phyloP scores from a whole-genome alignment of 2,329 filamentous ascomycete species.

The Neonectria neomacrospora region DNA sequence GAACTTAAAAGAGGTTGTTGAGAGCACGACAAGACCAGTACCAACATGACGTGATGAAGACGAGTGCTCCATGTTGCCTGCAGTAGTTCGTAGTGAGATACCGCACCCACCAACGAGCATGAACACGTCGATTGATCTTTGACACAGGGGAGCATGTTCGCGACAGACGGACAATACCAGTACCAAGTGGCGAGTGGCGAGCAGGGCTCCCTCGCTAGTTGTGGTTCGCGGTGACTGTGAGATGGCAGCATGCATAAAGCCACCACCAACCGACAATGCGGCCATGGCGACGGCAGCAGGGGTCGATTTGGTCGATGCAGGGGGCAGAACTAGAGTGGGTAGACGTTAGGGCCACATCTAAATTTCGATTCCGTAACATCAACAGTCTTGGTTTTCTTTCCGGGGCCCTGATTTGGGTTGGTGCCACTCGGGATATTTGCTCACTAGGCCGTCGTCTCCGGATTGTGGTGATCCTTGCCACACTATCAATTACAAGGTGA shows the following conservation, averaged over 20 bases:
- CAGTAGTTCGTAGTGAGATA: not conserved
- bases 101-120: not conserved
- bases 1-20: too few relatives aligned
- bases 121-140: not conserved
- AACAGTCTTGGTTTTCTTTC: not conserved
- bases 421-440: not conserved
- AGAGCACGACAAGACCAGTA: not conserved
- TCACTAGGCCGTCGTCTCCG: not conserved
- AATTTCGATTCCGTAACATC: slow-evolving; percentile 1
- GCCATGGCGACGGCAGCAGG: slow-evolving; percentile 4
- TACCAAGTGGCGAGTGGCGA: not conserved
- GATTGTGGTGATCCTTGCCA: too few relatives aligned
- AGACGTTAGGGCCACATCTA: not conserved
- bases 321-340: not conserved
- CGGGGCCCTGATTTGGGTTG: not conserved
- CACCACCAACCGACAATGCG: slow-evolving; percentile 1
- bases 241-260: not conserved
- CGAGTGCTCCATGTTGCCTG: not conserved
- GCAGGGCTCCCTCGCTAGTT: slow-evolving; percentile 4
- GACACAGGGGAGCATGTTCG: not conserved
- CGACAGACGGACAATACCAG: slow-evolving; percentile 1
- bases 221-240: not conserved
- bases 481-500: too few relatives aligned
- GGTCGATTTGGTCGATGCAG: slow-evolving; percentile 1
- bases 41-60: not conserved